Base-by-base conservation (phyloP, 495 filamentous ascomycete genomes). In the Rusavskia elegans region DNA sequence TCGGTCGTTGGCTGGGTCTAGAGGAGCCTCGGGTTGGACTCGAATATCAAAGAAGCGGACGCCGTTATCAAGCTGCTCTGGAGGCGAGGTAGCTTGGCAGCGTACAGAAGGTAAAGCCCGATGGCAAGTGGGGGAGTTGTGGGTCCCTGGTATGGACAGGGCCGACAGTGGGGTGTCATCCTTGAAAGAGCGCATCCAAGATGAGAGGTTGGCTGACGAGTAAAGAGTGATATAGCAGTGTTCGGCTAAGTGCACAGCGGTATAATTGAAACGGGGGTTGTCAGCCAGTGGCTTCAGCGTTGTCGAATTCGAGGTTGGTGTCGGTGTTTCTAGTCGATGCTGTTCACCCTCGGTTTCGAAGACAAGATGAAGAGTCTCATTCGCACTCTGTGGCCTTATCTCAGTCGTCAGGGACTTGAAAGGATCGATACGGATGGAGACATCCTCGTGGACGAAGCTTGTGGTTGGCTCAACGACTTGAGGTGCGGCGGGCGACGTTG, bases 31-130 rank as follows among this genome's bases (percentile, higher is more conserved):
- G 5, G 77, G 78, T 59, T 85, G 78, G 39, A 86, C 85, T 42
- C 92, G 82, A 54, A 98, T 80, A 63, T 98, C 92, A 58, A 98
- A 80, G 71, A 95, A 97, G 49, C 92, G 87, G 21, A 97, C 82
- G 36, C 92, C 92, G 67, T 95, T 93, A 46, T 82, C 68, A 48
- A 98, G 77, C 63, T 98, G 92, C 45, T 78, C 78, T 41, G 71
- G 72, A 5, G 88, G 75, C 42, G 76, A 68, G 23, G 89, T 87
- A 25, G 86, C 81, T 66, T 98, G 92, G 68, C 92, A 98, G 51
- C 92, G 84, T 13, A 98, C 92, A 0, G 87, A 92, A 7, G 92
- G 92, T 0, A 95, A 78, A 19, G 92, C 90, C 25, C 75, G 65
- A 66, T 92, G 73, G 67, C 77, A 81, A 2, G 90, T 92, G 1